These are phyloP conservation scores for Solanum okadae DNA, from an alignment of 257 asterid genomes.

Conservation along the genomic window DNA sequence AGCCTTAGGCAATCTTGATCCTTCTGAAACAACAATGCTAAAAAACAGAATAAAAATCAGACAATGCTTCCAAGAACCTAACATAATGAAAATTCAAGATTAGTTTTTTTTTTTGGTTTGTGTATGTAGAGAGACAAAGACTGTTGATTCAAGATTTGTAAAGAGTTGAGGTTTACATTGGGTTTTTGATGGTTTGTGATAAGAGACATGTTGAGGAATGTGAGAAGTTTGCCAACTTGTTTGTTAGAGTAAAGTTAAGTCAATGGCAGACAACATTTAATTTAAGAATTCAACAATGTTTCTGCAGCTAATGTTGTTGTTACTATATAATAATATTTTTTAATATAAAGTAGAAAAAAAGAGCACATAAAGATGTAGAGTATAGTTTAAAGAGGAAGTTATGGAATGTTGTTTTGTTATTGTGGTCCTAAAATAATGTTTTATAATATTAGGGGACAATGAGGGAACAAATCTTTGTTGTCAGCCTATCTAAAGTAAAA, in stretches of 20 bases:
- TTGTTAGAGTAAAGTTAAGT: conserved; percentile 54
- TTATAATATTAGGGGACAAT: conserved; percentile 8
- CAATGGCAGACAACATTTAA: conserved; percentile 64
- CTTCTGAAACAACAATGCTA: conserved; percentile 49
- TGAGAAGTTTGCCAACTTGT: conserved; percentile 55
- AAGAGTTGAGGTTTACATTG: not conserved
- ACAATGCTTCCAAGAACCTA: conserved; percentile 36
- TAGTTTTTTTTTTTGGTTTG: not conserved
- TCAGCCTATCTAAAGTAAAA: conserved; percentile 31
- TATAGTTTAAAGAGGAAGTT: conserved; percentile 13
- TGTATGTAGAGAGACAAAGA: not conserved
- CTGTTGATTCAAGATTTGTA: conserved; percentile 11
- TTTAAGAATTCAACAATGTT: conserved; percentile 31
- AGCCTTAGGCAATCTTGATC: conserved; percentile 53
- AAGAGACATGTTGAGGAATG: conserved; percentile 54
- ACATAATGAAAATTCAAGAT: conserved; percentile 28
- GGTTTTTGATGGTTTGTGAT: conserved; percentile 27
- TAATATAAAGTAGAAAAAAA: conserved; percentile 1
- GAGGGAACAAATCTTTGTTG: conserved; percentile 42
- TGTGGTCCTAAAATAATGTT: conserved; percentile 20
- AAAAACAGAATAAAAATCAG: conserved; percentile 38
- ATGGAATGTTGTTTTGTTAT: conserved; percentile 14
- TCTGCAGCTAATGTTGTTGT: conserved; percentile 20
- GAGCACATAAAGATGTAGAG: not conserved
- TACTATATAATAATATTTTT: conserved; percentile 7